These are phyloP conservation scores for Pyrenopolyporus hunteri DNA, from an alignment of 495 filamentous ascomycete species.

Conservation along the genomic window DNA sequence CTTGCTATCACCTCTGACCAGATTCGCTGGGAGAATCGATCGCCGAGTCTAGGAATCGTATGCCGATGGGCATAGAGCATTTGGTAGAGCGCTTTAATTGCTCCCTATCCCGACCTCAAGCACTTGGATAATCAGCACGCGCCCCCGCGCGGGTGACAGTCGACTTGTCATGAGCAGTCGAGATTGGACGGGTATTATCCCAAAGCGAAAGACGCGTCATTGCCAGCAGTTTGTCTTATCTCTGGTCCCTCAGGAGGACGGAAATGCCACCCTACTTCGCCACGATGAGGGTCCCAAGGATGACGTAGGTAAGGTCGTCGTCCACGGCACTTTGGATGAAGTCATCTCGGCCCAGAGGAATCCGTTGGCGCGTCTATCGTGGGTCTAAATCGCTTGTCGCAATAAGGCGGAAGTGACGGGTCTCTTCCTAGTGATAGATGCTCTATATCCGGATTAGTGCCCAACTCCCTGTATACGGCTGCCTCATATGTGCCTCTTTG, in stretches of 20 bases:
- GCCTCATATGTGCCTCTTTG: neutral
- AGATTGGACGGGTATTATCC: neutral
- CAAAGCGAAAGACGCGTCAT: neutral
- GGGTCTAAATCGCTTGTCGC: neutral
- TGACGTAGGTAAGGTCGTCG: no score
- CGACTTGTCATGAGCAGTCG: slow-evolving; percentile 1
- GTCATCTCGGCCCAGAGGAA: neutral
- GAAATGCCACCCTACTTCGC: neutral
- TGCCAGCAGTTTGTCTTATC: neutral
- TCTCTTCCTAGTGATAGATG: neutral
- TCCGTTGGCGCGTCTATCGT: neutral
- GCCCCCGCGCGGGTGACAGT: neutral
- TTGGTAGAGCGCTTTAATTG: neutral
- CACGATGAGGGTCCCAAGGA: neutral
- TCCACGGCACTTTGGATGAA: slow-evolving; percentile 2
- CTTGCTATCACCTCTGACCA: slow-evolving; percentile 3
- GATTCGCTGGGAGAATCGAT: neutral
- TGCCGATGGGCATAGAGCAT: neutral
- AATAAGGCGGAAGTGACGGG: neutral
- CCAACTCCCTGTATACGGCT: neutral
- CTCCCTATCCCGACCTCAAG: neutral
- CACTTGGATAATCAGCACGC: neutral
- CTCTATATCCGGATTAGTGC: slow-evolving; percentile 3
- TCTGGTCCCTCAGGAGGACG: neutral
- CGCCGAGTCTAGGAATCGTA: neutral